Conservation (phyloP, 1,284 basidiomycete genomes). For the Rhodotorula glutinis region DNA sequence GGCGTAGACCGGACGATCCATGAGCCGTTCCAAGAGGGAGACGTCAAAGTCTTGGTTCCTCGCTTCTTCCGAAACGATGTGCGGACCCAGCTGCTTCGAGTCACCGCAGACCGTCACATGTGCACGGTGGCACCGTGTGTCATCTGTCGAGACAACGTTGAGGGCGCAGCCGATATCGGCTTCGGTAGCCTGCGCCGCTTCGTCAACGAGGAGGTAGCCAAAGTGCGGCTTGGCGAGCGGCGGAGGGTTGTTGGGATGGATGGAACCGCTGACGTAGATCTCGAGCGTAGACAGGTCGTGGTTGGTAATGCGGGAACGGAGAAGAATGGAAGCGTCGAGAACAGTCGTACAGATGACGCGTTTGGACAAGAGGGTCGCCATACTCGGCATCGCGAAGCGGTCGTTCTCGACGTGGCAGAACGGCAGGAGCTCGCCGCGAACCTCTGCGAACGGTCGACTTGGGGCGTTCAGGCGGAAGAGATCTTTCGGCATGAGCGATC, state of each 20-base stretch:
- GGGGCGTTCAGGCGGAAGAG: constrained; percentile 46
- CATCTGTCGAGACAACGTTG: constrained; percentile 45
- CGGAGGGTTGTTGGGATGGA: constrained; percentile 29
- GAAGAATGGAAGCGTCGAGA: constrained; percentile 47
- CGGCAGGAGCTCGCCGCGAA: constrained; percentile 38
- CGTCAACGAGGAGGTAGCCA: constrained; percentile 50
- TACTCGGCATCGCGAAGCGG: constrained; percentile 41
- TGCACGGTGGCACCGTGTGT: constrained; percentile 16
- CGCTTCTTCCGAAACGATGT: constrained; percentile 45
- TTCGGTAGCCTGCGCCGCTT: constrained; percentile 51
- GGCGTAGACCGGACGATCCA: constrained; percentile 44
- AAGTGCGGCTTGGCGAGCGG: constrained; percentile 45
- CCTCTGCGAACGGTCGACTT: constrained; percentile 50
- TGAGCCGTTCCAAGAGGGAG: constrained; percentile 49
- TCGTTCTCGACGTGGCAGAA: constrained; percentile 43
- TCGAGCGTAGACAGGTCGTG: constrained; percentile 44
- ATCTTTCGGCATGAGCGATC: constrained; percentile 41
- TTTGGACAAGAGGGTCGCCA: constrained; percentile 44
- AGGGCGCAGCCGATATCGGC: constrained; percentile 48
- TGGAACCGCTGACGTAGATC: constrained; percentile 10
- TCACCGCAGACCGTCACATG: constrained; percentile 48
- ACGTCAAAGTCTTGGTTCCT: constrained; percentile 48
- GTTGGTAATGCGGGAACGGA: constrained; percentile 45
- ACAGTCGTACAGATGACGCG: constrained; percentile 48
- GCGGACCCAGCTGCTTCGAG: constrained; percentile 49